Evolutionary conservation across 169 alveolate genomes (phyloP), one percentile per base, ranked within the genome.

Genomic region (Eimeria falciformis): DNA sequence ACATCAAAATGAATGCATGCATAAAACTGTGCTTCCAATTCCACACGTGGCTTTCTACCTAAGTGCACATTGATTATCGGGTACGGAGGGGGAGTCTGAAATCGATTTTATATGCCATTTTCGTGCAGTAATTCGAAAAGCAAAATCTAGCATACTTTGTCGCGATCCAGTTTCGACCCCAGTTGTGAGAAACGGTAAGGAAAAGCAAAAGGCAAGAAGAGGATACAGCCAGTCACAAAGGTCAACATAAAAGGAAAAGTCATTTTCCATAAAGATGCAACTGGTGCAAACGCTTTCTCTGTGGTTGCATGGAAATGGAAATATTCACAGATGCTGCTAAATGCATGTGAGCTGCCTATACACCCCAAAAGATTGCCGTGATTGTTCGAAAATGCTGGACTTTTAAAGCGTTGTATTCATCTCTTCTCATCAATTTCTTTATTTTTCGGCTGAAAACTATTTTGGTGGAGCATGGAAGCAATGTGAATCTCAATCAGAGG

Each of bases 1-100:
- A 62, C 21, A 23, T 18, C 21, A 50, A 9, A 23, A 3, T 40
- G 11, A 14, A 27, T 6, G 29, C 77, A 23, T 33, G 21, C 79
- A 69, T 79, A 37, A 27, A 40, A 29, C 43, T 23, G 21, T 25
- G 21, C 14, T 62, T 58, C 21, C 21, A 7, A 14, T 27, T 79
- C 73, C 7, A 23, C 0, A 27, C 77, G 33, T 14, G 29, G 5
- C 5, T 27, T 23, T 78, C 58, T 84, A 84, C 91, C 91, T 53
- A 84, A 29, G 37, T 84, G 91, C 43, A 84, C 82, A n/a, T 84
- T 84, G 46, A 84, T 53, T 9, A 75, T 84, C 17, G 91, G 91
- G 9, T 58, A 66, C 18, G 91, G 91, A 0, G 91, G 91, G 14
- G 83, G 82, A 23, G 91, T 65, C 91, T 84, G 55, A 1, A 40